Conservation (phyloP, 129 eudicot species). For the sunflower (Helianthus annuus) region DNA sequence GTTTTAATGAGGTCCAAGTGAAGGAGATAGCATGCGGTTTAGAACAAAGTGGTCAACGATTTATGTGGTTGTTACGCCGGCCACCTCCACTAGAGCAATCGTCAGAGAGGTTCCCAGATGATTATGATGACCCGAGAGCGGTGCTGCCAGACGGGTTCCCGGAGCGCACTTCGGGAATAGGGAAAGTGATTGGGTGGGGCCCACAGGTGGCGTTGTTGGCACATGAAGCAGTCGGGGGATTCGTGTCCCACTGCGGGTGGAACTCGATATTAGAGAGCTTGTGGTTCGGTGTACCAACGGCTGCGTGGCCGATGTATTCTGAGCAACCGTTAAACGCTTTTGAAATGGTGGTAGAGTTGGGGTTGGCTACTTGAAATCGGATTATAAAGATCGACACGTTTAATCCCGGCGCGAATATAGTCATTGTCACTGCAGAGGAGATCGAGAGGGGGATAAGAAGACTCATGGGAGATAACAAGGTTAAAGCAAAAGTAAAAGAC, state of each 20-base stretch:
- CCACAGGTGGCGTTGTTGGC: constrained; percentile 47
- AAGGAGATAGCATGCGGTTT: constrained; percentile 46
- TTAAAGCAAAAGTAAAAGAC: constrained; percentile 17
- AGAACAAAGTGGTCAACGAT: constrained; percentile 35
- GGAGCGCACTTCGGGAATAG: constrained; percentile 40
- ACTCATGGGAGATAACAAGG: constrained; percentile 14
- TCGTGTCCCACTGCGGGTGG: constrained; percentile 61
- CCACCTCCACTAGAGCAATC: background rate
- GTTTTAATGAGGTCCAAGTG: constrained; percentile 36
- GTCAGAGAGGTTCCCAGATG: background rate
- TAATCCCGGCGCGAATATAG: constrained; percentile 1
- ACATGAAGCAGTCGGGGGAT: constrained; percentile 51
- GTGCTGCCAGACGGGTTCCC: constrained; percentile 42
- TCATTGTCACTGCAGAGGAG: constrained; percentile 32
- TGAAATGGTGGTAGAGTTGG: constrained; percentile 18
- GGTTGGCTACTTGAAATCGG: constrained; percentile 35
- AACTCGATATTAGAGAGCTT: constrained; percentile 52
- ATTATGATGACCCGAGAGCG: constrained; percentile 6
- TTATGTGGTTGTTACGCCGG: constrained; percentile 48
- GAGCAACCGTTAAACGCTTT: constrained; percentile 39
- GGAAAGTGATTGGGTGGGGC: constrained; percentile 55
- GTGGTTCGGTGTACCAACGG: constrained; percentile 45
- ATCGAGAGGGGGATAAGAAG: constrained; percentile 12
- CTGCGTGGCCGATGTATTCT: constrained; percentile 35
- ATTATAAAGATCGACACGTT: constrained; percentile 26